Percentiles rank a stretch among this genome's conserved stretches.
Evolutionary conservation across 306 rosid genomes (phyloP).

Genomic region (Casuarina equisetifolia): DNA sequence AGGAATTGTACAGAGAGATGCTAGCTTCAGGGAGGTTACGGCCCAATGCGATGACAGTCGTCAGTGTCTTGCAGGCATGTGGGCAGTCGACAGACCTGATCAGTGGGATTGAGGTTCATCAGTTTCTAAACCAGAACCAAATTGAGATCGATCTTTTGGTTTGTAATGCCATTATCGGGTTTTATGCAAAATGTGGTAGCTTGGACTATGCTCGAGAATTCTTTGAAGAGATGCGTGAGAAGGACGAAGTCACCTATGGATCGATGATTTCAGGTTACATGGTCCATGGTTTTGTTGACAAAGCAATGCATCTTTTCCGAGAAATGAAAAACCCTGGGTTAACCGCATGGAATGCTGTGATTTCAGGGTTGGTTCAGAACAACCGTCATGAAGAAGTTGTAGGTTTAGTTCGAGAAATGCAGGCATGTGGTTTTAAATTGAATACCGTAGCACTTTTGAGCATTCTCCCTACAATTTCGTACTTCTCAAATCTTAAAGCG

Average conservation of each 20-base stretch:
- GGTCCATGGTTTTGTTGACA: slow-evolving; percentile 63
- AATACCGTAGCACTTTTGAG: slow-evolving; percentile 74
- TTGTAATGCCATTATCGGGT: slow-evolving; percentile 66
- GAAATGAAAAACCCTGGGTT: slow-evolving; percentile 45
- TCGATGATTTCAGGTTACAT: slow-evolving; percentile 73
- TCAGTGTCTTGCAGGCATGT: slow-evolving; percentile 85
- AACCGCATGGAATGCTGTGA: slow-evolving; percentile 70
- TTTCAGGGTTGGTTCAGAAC: slow-evolving; percentile 84
- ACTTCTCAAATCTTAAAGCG: slow-evolving; percentile 59
- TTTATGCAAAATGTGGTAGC: slow-evolving; percentile 82
- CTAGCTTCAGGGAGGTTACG: slow-evolving; percentile 28
- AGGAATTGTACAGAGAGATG: slow-evolving; percentile 59
- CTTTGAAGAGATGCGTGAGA: slow-evolving; percentile 65
- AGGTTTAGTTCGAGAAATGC: slow-evolving; percentile 60
- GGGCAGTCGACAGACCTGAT: slow-evolving; percentile 73
- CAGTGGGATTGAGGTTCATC: slow-evolving; percentile 68
- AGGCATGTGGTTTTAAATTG: slow-evolving; percentile 49
- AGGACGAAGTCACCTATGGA: slow-evolving; percentile 69
- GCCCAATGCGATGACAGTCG: slow-evolving; percentile 57
- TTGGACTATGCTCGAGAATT: slow-evolving; percentile 70
- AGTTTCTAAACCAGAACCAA: slow-evolving; percentile 38
- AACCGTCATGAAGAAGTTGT: slow-evolving; percentile 44
- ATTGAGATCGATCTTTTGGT: slow-evolving; percentile 56
- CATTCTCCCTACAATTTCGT: slow-evolving; percentile 57
- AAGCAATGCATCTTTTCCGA: slow-evolving; percentile 61